Percentiles rank a stretch among this genome's conserved stretches.
Evolutionary conservation across 2,329 filamentous ascomycete species (phyloP).

Genomic region (Ophiobolus disseminans): DNA sequence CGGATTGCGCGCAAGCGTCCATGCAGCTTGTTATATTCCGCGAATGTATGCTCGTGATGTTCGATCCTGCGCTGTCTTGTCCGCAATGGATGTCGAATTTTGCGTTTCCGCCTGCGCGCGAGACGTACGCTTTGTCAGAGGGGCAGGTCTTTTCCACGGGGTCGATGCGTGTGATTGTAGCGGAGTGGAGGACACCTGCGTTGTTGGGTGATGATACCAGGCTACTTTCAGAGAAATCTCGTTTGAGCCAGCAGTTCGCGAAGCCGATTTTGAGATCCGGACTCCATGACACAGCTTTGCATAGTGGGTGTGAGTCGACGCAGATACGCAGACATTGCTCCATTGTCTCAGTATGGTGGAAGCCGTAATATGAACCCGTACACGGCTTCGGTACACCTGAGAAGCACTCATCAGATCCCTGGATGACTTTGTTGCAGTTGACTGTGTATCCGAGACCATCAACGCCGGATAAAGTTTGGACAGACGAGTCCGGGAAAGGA

Average conservation of each 20-base stretch:
- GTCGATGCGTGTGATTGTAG: constrained; percentile 33
- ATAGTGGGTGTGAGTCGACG: constrained; percentile 37
- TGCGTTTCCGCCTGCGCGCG: constrained; percentile 14
- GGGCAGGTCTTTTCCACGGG: constrained; percentile 31
- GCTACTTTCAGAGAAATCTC: constrained; percentile 14
- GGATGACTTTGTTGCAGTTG: constrained; percentile 37
- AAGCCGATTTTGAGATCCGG: constrained; percentile 37
- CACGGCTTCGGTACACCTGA: constrained; percentile 28
- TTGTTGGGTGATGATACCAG: constrained; percentile 13
- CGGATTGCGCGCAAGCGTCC: constrained; percentile 33
- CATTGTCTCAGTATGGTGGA: constrained; percentile 36
- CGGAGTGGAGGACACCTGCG: constrained; percentile 31
- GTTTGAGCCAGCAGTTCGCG: constrained; percentile 45
- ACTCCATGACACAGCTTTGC: constrained; percentile 38
- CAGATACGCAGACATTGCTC: constrained; percentile 40
- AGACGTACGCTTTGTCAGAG: constrained; percentile 14
- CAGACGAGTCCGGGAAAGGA: constrained; percentile 28
- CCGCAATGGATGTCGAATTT: constrained; percentile 41
- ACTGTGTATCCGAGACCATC: constrained; percentile 36
- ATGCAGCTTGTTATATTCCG: constrained; percentile 40
- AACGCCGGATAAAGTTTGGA: constrained; percentile 28
- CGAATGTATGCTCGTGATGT: constrained; percentile 36
- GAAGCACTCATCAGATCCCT: constrained; percentile 27
- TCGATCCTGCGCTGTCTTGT: constrained; percentile 35
- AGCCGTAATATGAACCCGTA: constrained; percentile 24